Conservation (phyloP, 257 asterid species). For the Coffea canephora region DNA sequence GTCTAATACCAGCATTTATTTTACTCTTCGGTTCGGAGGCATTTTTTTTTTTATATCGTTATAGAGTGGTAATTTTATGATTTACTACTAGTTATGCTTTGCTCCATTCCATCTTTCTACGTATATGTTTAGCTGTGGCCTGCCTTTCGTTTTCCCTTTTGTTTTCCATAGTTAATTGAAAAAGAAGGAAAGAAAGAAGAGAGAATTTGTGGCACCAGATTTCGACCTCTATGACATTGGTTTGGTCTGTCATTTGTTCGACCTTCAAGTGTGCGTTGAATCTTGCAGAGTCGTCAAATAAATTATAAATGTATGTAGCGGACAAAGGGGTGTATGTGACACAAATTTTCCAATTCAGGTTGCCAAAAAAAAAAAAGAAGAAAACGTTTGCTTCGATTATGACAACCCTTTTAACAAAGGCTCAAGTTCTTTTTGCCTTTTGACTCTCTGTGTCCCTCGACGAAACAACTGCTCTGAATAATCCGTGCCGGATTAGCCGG, state of each 20-base stretch:
- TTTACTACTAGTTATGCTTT: neutral
- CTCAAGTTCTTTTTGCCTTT: no score
- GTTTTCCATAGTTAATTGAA: neutral
- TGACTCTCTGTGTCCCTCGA: no score
- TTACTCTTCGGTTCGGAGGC: neutral
- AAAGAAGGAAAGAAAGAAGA: no score
- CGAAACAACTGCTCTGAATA: no score
- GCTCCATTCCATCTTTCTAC: neutral
- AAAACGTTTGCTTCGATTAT: no score
- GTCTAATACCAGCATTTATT: neutral
- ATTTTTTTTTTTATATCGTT: neutral
- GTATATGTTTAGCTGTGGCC: no score
- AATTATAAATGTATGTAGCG: neutral
- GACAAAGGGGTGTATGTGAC: neutral
- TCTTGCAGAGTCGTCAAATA: neutral
- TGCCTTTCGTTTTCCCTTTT: neutral
- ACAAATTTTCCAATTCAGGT: neutral
- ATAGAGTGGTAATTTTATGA: neutral
- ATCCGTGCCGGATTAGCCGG: no score
- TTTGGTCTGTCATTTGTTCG: neutral
- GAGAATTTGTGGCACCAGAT: neutral
- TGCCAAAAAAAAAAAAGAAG: neutral
- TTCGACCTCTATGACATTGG: neutral
- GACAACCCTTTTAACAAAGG: no score
- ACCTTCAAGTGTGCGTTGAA: neutral